Percentiles rank a stretch among this genome's conserved stretches.
Conservation (phyloP, 2,329 filamentous ascomycete genomes). For the Fusarium sp. region DNA sequence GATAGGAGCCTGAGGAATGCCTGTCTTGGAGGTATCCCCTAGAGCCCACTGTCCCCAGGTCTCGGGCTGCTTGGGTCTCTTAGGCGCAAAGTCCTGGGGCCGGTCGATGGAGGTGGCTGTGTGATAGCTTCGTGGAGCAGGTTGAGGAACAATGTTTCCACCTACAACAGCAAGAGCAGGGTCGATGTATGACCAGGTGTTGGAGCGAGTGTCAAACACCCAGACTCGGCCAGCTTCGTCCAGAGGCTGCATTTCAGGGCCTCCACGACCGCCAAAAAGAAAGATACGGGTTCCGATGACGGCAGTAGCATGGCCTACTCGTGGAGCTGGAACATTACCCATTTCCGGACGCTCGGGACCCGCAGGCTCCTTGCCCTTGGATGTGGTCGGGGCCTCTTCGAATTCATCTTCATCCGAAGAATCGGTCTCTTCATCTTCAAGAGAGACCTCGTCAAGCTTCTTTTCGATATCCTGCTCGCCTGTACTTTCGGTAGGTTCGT, state of each 20-base stretch:
- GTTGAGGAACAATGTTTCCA: conserved; percentile 58
- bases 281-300: conserved; percentile 79
- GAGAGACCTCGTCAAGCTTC: conserved; percentile 58
- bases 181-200: conserved; percentile 73
- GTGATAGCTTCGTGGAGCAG: conserved; percentile 79
- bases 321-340: conserved; percentile 70
- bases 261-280: conserved; percentile 83
- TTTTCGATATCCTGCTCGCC: conserved; percentile 48
- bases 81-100: conserved; percentile 63
- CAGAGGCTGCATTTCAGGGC: conserved; percentile 75
- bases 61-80: conserved; percentile 53
- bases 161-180: conserved; percentile 64
- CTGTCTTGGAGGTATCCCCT: conserved; percentile 65
- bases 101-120: conserved; percentile 68
- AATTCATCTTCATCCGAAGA: conserved; percentile 31
- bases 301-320: conserved; percentile 79
- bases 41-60: conserved; percentile 69
- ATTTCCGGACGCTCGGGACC: conserved; percentile 47
- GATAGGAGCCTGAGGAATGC: conserved; percentile 70
- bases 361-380: conserved; percentile 58
- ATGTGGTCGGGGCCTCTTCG: conserved; percentile 42
- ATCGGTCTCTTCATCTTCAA: conserved; percentile 48
- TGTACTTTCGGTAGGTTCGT: conserved; percentile 44
- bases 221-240: conserved; percentile 82
- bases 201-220: conserved; percentile 76